phyloP scores from a whole-genome alignment of 2,329 filamentous ascomycete genomes.

The Fusarium cicatricum region DNA sequence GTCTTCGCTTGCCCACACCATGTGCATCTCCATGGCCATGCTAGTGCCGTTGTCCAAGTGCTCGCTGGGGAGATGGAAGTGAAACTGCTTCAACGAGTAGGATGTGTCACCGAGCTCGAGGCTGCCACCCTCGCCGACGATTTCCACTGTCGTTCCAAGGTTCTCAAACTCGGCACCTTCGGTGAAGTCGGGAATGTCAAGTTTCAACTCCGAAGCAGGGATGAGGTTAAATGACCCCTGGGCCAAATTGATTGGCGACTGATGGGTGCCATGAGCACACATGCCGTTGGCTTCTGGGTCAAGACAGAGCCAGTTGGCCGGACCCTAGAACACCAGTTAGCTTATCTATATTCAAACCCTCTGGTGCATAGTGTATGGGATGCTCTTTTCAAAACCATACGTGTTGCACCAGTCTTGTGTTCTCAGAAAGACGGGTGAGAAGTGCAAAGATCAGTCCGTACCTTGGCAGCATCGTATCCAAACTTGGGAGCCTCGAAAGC shows the following conservation, averaged over 20 bases:
- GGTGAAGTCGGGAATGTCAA: constrained; percentile 48
- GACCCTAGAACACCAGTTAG: constrained; percentile 49
- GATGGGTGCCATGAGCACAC: constrained; percentile 58
- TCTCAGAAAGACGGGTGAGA: background rate
- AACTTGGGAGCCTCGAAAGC: constrained; percentile 48
- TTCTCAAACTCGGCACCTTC: constrained; percentile 57
- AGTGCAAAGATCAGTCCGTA: constrained; percentile 27
- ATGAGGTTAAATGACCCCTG: constrained; percentile 39
- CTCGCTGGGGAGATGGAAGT: constrained; percentile 69
- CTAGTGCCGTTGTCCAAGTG: constrained; percentile 57
- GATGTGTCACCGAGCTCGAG: constrained; percentile 50
- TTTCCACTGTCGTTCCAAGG: constrained; percentile 60
- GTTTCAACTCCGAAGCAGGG: constrained; percentile 44
- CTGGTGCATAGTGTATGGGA: too few species aligned
- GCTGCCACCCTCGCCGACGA: constrained; percentile 55
- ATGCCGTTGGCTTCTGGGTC: constrained; percentile 50
- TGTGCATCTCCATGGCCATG: constrained; percentile 44
- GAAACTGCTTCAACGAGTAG: constrained; percentile 62
- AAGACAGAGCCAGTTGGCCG: constrained; percentile 61
- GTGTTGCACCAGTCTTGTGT: background rate
- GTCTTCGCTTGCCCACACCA: constrained; percentile 38
- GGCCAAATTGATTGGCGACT: constrained; percentile 65
- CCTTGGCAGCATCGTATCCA: constrained; percentile 48
- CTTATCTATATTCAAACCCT: too few species aligned
- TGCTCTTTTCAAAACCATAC: too few species aligned